Evolutionary conservation across 192 early-diverging fungal species (phyloP).

Genomic region (Spinellus fusiger): DNA sequence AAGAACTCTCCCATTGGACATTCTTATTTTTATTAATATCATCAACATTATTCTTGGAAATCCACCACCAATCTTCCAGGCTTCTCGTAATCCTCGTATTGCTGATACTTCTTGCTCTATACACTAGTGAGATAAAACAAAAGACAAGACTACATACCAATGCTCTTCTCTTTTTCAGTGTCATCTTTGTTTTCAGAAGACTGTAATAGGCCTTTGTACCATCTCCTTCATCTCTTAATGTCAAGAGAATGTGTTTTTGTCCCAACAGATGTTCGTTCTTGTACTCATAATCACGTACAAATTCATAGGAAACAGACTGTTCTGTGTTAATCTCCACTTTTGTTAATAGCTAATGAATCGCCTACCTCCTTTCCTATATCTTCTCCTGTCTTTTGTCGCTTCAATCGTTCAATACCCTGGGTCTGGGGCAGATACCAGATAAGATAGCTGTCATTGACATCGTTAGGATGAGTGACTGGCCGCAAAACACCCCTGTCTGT

Average conservation of each 20-base stretch:
- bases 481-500: constrained; percentile 30
- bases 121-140: no score
- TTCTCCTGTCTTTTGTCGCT: constrained; percentile 15
- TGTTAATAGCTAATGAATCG: not conserved
- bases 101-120: no score
- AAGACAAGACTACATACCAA: constrained; percentile 9
- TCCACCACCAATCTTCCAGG: no score
- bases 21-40: no score
- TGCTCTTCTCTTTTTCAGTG: constrained; percentile 30
- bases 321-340: not conserved
- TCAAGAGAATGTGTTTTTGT: constrained; percentile 16
- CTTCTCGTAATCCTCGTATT: no score
- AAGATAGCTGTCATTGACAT: constrained; percentile 26
- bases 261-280: constrained; percentile 19
- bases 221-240: constrained; percentile 15
- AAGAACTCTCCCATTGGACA: no score
- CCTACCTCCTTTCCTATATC: constrained; percentile 14
- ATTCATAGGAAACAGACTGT: constrained; percentile 23
- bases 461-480: constrained; percentile 29
- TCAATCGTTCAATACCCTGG: constrained; percentile 13
- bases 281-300: constrained; percentile 32
- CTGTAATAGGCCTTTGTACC: constrained; percentile 15
- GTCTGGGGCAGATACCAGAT: constrained; percentile 32
- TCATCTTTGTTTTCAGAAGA: constrained; percentile 29
- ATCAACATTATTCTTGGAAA: no score